Conservation (phyloP, 257 asterid species). For the Linderniella brevidens region DNA sequence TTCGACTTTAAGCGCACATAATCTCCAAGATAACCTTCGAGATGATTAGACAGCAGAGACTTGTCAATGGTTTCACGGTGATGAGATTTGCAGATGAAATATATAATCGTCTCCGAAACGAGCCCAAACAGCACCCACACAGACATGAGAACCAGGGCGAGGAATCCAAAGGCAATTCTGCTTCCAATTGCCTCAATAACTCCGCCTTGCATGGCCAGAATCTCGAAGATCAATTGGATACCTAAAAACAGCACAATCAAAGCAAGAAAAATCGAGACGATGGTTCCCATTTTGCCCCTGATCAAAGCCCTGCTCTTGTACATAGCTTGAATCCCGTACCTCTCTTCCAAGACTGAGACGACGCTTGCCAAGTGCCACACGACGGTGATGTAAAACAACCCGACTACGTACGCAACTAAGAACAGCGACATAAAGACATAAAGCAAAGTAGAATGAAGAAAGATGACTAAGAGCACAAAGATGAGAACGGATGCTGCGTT, state of each 20-base stretch:
- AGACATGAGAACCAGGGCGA: neutral
- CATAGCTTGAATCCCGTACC: constrained; percentile 1
- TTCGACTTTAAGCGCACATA: neutral
- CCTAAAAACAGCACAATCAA: neutral
- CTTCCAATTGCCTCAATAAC: neutral
- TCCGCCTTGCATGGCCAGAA: neutral
- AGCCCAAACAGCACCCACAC: neutral
- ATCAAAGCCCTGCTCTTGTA: constrained; percentile 1
- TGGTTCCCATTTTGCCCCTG: constrained; percentile 1
- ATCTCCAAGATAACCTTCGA: neutral
- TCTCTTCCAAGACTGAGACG: constrained; percentile 2
- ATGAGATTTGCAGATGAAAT: constrained; percentile 4
- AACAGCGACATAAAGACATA: neutral
- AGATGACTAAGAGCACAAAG: too few species aligned
- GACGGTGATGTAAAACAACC: neutral
- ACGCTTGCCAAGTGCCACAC: constrained; percentile 3
- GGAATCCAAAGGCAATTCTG: neutral
- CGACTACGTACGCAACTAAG: neutral
- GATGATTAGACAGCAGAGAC: neutral
- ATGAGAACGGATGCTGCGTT: neutral
- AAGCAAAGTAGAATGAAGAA: neutral
- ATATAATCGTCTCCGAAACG: neutral
- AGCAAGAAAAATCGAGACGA: neutral
- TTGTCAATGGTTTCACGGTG: neutral
- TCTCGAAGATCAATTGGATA: neutral